Evolutionary conservation across 78 protist species (phyloP), one percentile per base, ranked within the genome.

Genomic region (Thecamonas trahens): DNA sequence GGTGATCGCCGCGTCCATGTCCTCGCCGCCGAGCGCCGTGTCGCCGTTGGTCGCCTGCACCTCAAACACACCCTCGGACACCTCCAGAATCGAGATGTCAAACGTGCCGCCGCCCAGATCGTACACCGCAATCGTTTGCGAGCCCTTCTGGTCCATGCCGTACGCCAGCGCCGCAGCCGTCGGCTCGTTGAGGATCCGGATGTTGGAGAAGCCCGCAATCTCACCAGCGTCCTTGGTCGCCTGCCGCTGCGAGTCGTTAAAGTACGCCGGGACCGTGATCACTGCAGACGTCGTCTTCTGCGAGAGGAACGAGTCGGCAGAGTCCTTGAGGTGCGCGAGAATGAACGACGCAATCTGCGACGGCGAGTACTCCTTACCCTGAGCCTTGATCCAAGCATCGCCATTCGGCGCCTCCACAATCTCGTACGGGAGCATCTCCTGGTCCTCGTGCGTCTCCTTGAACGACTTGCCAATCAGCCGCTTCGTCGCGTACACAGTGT

Each of bases 61-160:
- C 87, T 98, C 99, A 69, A 97, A 97, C 38, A 97, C 97, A 32
- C 99, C 99, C 38, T 74, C 77, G 53, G 72, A 68, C 70, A 95
- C 87, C 69, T 92, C 97, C 24, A 98, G 94, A 61, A 97, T 79
- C 34, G 99, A 90, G 42, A 98, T 76, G 47, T 98, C 99, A 40
- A 98, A 98, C 31, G 99, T 98, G 40, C 99, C 99, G 20, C 99
- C 99, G n/a, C 99, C 99, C n/a, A 98, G 74, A 76, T 96, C 99
- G 66, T 83, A 96, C 3, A 96, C 96, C 39, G 90, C 94, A 38
- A 94, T 68, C 31, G 29, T 8, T 66, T 76, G 55, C 67, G 80
- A 88, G 53, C 75, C 92, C 22, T 4, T 17, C 59, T 74, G 50
- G 67, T 78, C 72, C 75, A 90, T 74, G 55, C 95, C 95, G 74